Evolutionary conservation across 2,329 filamentous ascomycete species (phyloP), one percentile per base, ranked within the genome.

Genomic region (Neofusicoccum sp.): DNA sequence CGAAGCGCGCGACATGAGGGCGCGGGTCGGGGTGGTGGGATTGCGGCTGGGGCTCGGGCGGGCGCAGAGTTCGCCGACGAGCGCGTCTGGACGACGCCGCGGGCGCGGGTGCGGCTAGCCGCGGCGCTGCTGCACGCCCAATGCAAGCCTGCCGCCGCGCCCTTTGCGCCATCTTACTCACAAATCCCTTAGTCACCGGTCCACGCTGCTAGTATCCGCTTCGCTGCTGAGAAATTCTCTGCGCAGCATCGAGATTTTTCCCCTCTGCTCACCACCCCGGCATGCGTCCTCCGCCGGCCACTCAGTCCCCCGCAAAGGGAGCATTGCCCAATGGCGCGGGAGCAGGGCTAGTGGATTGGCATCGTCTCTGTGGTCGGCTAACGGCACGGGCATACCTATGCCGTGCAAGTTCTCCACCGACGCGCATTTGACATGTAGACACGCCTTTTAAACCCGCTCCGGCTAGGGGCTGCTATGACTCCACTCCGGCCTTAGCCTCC

Each of bases 1-100:
- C 28, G 39, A 43, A 7, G 63, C 49, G 14, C 44, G 58, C 49
- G 56, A 45, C 63, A 64, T 62, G 14, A 45, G 33, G 29, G 39
- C 37, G 29, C 12, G 11, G 33, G 14, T 37, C 7, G 45, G 6
- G 33, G 33, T 45, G 37, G n/a, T 43, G 58, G 16, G 22, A 37
- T 36, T 29, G 33, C 6, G n/a, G 12, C 28, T 61, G 11, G 7
- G 16, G 59, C 22, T 61, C 45, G 48, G 45, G 31, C 31, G 29
- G 52, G 39, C 43, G 39, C 28, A n/a, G 8, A 48, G 43, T 14
- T 48, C 37, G 33, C 56, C 56, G 56, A 16, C 41, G 44, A 12
- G 39, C 11, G 16, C 39, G 11, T 43, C 11, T 39, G 22, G 36
- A 14, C 9, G 16, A 56, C 36, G n/a, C 47, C 56, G 56, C 39